Evolutionary conservation across 306 rosid species (phyloP).

Genomic region (Senna siamea): DNA sequence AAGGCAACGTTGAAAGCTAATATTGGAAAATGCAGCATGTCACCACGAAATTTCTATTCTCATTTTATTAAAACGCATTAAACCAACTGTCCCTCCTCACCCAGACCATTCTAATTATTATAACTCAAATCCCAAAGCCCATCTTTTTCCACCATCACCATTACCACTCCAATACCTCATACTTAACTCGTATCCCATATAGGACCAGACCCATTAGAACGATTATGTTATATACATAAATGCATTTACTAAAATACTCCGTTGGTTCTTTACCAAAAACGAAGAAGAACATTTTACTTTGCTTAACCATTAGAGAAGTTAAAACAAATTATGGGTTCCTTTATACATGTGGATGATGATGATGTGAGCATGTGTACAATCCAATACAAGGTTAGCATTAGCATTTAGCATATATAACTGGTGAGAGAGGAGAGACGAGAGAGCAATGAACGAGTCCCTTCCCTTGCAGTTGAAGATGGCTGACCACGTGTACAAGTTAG

Average conservation of each 20-base stretch:
- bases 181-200: neutral
- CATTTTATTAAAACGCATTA: slow-evolving; percentile 32
- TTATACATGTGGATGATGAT: slow-evolving; percentile 27
- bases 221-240: neutral
- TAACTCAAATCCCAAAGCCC: slow-evolving; percentile 63
- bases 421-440: no score
- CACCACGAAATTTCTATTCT: slow-evolving; percentile 54
- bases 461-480: no score
- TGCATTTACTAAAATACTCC: slow-evolving; percentile 2
- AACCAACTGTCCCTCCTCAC: slow-evolving; percentile 46
- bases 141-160: slow-evolving; percentile 40
- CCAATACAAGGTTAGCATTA: no score
- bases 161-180: no score
- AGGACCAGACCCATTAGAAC: no score
- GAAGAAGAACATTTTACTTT: neutral
- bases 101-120: slow-evolving; percentile 42
- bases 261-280: no score
- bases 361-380: slow-evolving; percentile 23
- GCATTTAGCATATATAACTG: no score
- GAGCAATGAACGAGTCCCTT: no score
- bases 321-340: neutral
- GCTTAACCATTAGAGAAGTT: no score
- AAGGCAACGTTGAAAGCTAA: slow-evolving; percentile 38
- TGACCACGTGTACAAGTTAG: no score
- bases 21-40: slow-evolving; percentile 55